Base-by-base conservation (phyloP, 805 yeast species). In the Komagataella phaffii region DNA sequence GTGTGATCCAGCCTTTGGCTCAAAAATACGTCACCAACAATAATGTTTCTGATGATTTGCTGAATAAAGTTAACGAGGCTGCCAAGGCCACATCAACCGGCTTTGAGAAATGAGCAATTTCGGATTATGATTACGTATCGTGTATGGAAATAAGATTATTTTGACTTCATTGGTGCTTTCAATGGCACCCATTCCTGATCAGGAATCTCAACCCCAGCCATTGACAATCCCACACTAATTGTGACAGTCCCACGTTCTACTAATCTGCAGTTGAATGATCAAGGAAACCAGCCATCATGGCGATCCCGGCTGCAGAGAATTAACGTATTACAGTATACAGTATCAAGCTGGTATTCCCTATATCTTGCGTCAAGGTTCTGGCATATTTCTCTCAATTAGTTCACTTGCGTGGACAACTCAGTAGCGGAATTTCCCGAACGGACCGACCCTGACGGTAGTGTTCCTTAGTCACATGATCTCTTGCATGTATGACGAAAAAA, bases 1-100 rank as follows among this genome's bases (percentile, higher is more conserved):
- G 70, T 50, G 59, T 85, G 30, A 74, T 93, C 65, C 76, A 77
- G 64, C 98, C 98, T 58, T 58, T 87, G 45, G 59, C 79, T 50
- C 69, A 73, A 49, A 70, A 62, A 51, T 71, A 73, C 58, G 58
- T 76, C 51, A 24, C 52, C 17, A 30, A 47, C 23, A 52, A 51
- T 30, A 47, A 49, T 24, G 53, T 53, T 49, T 68, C 71, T 17
- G 58, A 58, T 46, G 66, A 65, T 45, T 59, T 76, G 52, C 62
- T 77, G 53, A 63, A 65, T 54, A 71, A 74, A 54, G 74, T 78
- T 52, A 70, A 73, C 58, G 75, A 73, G 52, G 76, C 72, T 57
- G 75, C 76, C 51, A 70, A 72, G 52, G 76, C 69, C 53, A 68
- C 19, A 7, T 44, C 46, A 6, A 44, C 65, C 23, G 56, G 65